Conservation (phyloP, 129 eudicot species). For the Artemisia argyi region DNA sequence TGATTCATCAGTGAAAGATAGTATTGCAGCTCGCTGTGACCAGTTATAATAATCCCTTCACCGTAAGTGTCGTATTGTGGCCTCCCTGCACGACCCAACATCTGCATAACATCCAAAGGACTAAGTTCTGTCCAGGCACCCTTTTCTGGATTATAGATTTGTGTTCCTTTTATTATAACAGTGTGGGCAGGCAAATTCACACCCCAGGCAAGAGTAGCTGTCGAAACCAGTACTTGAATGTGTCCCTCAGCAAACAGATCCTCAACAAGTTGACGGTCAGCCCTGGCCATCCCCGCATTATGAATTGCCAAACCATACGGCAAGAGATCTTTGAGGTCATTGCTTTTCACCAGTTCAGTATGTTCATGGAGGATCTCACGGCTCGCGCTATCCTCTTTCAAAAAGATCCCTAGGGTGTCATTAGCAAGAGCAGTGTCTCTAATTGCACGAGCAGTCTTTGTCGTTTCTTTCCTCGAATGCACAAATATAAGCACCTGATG, state of each 20-base stretch:
- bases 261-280: conserved; percentile 87
- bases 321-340: conserved; percentile 78
- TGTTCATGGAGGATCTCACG: conserved; percentile 80
- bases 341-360: conserved; percentile 80
- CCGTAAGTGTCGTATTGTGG: conserved; percentile 94
- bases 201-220: conserved; percentile 98
- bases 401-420: conserved; percentile 67
- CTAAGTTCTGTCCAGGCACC: conserved; percentile 98
- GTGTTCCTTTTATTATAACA: conserved; percentile 94
- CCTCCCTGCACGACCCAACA: conserved; percentile 99
- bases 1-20: conserved; percentile 92
- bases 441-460: conserved; percentile 89
- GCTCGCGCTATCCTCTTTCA: conserved; percentile 85
- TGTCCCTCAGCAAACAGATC: conserved; percentile 80
- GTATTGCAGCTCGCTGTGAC: conserved; percentile 76
- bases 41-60: conserved; percentile 95
- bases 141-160: conserved; percentile 92
- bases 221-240: conserved; percentile 87
- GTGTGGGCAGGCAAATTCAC: conserved; percentile 93
- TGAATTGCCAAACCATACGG: conserved; percentile 95
- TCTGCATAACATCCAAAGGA: conserved; percentile 97
- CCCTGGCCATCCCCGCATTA: conserved; percentile 88
- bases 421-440: conserved; percentile 85
- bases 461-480: conserved; percentile 90
- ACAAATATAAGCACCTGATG: conserved; percentile 91